Percentiles rank a stretch among this genome's conserved stretches.
Evolutionary conservation across 768 basidiomycete species (phyloP).

Genomic region (Tulasnella sp.): DNA sequence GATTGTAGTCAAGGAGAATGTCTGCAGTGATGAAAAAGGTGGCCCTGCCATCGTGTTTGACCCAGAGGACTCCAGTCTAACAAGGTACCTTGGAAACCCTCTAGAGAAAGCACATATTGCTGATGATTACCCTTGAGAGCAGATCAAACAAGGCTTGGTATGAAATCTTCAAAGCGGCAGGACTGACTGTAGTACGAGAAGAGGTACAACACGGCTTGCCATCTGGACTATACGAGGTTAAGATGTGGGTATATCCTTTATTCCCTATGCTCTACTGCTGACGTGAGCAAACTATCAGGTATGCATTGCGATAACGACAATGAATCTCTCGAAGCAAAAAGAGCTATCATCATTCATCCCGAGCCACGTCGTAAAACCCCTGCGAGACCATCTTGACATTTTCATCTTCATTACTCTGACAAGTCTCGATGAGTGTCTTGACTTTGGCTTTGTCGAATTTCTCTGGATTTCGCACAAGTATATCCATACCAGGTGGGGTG

Average conservation of each 20-base stretch:
- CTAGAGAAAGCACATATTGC: neutral
- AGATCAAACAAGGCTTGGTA: constrained; percentile 84
- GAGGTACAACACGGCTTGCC: constrained; percentile 77
- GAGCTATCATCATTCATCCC: constrained; percentile 1
- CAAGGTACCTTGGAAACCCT: constrained; percentile 44
- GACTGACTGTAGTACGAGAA: constrained; percentile 55
- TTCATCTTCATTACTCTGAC: constrained; percentile 6
- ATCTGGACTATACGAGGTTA: constrained; percentile 65
- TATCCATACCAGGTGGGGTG: constrained; percentile 9
- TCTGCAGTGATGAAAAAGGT: constrained; percentile 53
- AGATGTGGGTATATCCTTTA: constrained; percentile 59
- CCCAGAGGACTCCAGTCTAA: constrained; percentile 78
- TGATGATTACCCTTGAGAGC: constrained; percentile 1
- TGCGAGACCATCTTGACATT: neutral
- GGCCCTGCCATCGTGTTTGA: constrained; percentile 51
- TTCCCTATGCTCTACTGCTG: too few relatives aligned
- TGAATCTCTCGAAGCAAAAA: neutral
- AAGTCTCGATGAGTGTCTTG: constrained; percentile 6
- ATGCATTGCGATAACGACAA: too few relatives aligned
- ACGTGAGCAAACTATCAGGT: too few relatives aligned
- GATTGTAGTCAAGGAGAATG: constrained; percentile 87
- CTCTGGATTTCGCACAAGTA: constrained; percentile 4
- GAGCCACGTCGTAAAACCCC: constrained; percentile 8
- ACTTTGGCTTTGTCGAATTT: constrained; percentile 6
- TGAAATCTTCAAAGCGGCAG: constrained; percentile 56